A percentile compares a stretch with the other conserved stretches of the same genome.
Evolutionary conservation across 768 basidiomycete species (phyloP).

Genomic region (Strobilomyces echinocephalus): DNA sequence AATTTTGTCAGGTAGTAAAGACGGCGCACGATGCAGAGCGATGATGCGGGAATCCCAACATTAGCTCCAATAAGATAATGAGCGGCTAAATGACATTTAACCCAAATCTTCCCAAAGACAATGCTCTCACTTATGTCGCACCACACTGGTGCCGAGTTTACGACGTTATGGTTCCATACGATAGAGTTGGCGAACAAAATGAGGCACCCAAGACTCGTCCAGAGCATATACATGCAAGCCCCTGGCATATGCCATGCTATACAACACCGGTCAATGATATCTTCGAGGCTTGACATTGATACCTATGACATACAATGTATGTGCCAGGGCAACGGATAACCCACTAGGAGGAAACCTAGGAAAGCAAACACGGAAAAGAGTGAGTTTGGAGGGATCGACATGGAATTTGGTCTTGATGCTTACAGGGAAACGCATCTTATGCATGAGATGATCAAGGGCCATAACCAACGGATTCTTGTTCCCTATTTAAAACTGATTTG

Average conservation of each 20-base stretch:
- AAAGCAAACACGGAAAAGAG: slow-evolving; percentile 25
- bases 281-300: too few relatives aligned
- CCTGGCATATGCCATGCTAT: not conserved
- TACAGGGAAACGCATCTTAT: not conserved
- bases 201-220: not conserved
- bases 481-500: too few relatives aligned
- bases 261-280: too few relatives aligned
- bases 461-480: too few relatives aligned
- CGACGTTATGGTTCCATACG: not conserved
- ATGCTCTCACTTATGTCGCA: not conserved
- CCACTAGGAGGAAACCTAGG: slow-evolving; percentile 34
- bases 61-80: not conserved
- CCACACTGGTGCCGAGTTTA: not conserved
- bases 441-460: not conserved
- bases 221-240: not conserved
- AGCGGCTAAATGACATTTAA: not conserved
- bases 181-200: slow-evolving; percentile 1
- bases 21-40: not conserved
- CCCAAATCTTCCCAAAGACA: not conserved
- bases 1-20: not conserved
- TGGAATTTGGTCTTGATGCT: not conserved
- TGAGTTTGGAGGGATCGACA: not conserved
- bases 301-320: not conserved
- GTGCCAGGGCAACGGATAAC: slow-evolving; percentile 11
- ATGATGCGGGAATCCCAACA: not conserved